Evolutionary conservation across 208 protist genomes (phyloP), one percentile per base, ranked within the genome.

Genomic region (Acanthamoeba royreba): DNA sequence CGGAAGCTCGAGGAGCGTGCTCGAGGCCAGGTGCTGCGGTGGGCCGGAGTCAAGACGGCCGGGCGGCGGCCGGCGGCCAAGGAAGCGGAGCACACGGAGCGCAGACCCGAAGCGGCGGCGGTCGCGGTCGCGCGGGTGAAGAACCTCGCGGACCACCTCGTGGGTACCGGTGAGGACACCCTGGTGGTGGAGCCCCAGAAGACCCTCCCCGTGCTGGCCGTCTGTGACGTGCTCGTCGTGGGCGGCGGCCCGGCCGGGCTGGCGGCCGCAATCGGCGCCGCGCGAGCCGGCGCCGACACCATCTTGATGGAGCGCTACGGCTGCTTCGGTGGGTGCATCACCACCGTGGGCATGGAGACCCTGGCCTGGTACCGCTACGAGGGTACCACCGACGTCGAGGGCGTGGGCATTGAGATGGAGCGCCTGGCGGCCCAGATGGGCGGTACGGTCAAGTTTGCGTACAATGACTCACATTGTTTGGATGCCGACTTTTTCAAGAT

Each of bases 351-450:
- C 19, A 81, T 81, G 69, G 69, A 81, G 69, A 81, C 69, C 35
- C 69, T 81, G 69, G 69, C 69, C 42, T 81, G 69, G 69, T 81
- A 81, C 69, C 33, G 69, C 33, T 81, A 81, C 69, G 69, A 81
- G 42, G 69, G 69, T 38, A 81, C 69, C 35, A 81, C 69, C 69
- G 69, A 81, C 69, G 69, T 81, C 38, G 69, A 81, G 69, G 69
- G 69, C 69, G 69, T 81, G 69, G 69, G 69, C 69, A 81, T 81
- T 38, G 69, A 81, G 69, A 81, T 81, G 69, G 69, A 81, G 69
- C 69, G 69, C 69, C 69, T 81, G 38, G 69, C 69, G 9, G 69
- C 69, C 35, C 69, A 81, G 69, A 81, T 81, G 69, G 69, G 69
- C 69, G 69, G 69, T n/a, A 81, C 69, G 69, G 69, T 81, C 69